A percentile compares a stretch with the other conserved stretches of the same genome.
Evolutionary conservation across 2,329 filamentous ascomycete genomes (phyloP).

Genomic region (Colletotrichum sp.): DNA sequence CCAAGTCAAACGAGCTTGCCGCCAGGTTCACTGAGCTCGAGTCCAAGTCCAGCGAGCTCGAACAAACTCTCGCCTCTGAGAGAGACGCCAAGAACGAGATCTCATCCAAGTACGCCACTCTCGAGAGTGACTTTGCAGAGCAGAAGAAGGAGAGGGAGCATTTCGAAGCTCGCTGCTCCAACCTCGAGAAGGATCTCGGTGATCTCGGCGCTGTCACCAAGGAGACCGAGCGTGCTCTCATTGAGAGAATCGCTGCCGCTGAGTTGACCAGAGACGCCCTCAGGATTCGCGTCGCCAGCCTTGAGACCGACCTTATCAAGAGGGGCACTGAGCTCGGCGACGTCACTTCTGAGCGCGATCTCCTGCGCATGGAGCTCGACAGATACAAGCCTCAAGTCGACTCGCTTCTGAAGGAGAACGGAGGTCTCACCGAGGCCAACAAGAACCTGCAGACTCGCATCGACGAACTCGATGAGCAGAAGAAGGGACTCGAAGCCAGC

Average conservation of each 20-base stretch:
- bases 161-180: background rate
- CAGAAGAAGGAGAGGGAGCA: background rate
- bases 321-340: constrained; percentile 18
- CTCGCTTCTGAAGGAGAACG: constrained; percentile 14
- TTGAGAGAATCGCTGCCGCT: constrained; percentile 20
- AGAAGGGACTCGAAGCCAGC: constrained; percentile 13
- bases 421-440: constrained; percentile 6
- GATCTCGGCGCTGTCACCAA: constrained; percentile 17
- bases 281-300: constrained; percentile 1
- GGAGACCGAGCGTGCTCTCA: constrained; percentile 12
- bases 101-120: background rate
- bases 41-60: constrained; percentile 4
- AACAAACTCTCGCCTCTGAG: constrained; percentile 3
- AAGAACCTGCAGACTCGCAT: constrained; percentile 13
- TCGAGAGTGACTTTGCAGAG: constrained; percentile 1
- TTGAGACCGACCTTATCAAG: constrained; percentile 15
- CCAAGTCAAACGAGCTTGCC: constrained; percentile 10
- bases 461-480: constrained; percentile 17
- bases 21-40: constrained; percentile 6
- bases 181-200: constrained; percentile 14
- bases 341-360: constrained; percentile 17
- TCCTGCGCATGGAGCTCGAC: constrained; percentile 3
- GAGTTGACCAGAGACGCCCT: constrained; percentile 21
- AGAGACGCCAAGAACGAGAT: constrained; percentile 1
- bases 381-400: constrained; percentile 16